Evolutionary conservation across 2,329 filamentous ascomycete genomes (phyloP), one percentile per base, ranked within the genome.

Genomic region (Xylariaceae sp.): DNA sequence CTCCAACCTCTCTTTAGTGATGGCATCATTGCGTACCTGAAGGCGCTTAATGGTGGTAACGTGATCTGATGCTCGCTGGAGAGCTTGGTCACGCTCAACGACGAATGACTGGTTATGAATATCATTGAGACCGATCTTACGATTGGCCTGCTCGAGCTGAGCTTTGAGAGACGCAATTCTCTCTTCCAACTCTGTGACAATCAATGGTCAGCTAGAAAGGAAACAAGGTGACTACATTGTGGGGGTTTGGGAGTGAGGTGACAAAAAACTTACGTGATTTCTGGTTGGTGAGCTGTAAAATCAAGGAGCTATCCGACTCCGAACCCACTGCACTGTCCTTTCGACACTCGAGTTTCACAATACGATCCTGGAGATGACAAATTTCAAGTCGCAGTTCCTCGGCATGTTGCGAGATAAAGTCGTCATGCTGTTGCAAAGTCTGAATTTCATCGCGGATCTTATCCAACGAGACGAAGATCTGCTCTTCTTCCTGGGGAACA

Each of bases 11-110:
- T 78, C 73, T 7, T 72, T 67, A 48, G 70, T 71, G 22, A 79
- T 62, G 12, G 67, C 59, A 36, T 71, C 68, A 55, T 76, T 74
- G 54, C 69, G 72, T 8, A 67, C 55, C 48, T 73, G 63, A 29
- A 74, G 63, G 7, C 61, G 61, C 60, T 76, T 80, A 60, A 81
- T 80, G 32, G 80, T 81, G 52, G 76, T 74, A 49, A 67, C 60
- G 29, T 68, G 67, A 47, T 83, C 76, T 26, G 80, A 80, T 5
- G 85, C 74, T 62, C 85, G 84, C 48, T 77, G 77, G 46, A 86
- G 74, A 36, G 86, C 79, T 44, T 83, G 81, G 60, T 88, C 85
- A 29, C 84, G 79, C 68, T 89, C 86, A 29, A 80, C 76, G 2
- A 77, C 76, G 40, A 87, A 70, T 3, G 83, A 79, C 57, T 85